A percentile compares a stretch with the other conserved stretches of the same genome.
Evolutionary conservation across 2,329 filamentous ascomycete species (phyloP).

Genomic region (Ophiocordyceps robertsii): DNA sequence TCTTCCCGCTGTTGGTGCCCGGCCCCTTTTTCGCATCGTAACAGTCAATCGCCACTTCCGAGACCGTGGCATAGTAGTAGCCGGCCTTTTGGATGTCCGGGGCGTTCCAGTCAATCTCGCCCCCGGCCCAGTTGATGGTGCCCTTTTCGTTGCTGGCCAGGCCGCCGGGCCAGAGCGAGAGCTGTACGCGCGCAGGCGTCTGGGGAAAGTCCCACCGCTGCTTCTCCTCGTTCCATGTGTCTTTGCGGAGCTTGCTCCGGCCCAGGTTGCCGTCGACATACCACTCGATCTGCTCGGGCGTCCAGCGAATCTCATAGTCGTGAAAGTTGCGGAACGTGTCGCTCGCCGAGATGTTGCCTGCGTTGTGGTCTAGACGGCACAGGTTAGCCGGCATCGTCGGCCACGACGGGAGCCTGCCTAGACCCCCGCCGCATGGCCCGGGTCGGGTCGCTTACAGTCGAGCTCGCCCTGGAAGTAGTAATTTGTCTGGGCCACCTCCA

Average conservation of each 20-base stretch:
- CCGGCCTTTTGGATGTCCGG: slow-evolving; percentile 67
- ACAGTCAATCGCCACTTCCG: slow-evolving; percentile 72
- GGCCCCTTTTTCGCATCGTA: slow-evolving; percentile 51
- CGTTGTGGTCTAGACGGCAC: slow-evolving; percentile 51
- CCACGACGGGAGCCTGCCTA: too few relatives aligned
- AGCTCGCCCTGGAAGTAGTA: slow-evolving; percentile 94
- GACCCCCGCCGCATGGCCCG: too few relatives aligned
- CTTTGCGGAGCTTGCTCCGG: slow-evolving; percentile 58
- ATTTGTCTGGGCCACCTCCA: slow-evolving; percentile 75
- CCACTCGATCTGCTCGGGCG: slow-evolving; percentile 76
- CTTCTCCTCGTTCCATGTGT: slow-evolving; percentile 76
- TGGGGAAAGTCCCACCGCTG: slow-evolving; percentile 83
- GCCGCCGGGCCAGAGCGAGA: slow-evolving; percentile 94
- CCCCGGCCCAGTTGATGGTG: slow-evolving; percentile 85
- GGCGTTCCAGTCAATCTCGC: slow-evolving; percentile 69
- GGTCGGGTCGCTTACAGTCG: slow-evolving; percentile 50
- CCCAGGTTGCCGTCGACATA: slow-evolving; percentile 67
- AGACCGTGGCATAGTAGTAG: slow-evolving; percentile 78
- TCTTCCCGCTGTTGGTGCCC: slow-evolving; percentile 54
- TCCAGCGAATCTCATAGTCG: slow-evolving; percentile 90
- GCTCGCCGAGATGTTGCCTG: slow-evolving; percentile 51
- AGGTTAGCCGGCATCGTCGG: too few relatives aligned
- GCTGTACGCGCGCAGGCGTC: slow-evolving; percentile 77
- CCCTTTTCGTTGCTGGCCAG: slow-evolving; percentile 64
- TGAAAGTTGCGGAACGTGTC: slow-evolving; percentile 71